Base-by-base conservation (phyloP, 106 monocot genomes). In the Posidonia australis region DNA sequence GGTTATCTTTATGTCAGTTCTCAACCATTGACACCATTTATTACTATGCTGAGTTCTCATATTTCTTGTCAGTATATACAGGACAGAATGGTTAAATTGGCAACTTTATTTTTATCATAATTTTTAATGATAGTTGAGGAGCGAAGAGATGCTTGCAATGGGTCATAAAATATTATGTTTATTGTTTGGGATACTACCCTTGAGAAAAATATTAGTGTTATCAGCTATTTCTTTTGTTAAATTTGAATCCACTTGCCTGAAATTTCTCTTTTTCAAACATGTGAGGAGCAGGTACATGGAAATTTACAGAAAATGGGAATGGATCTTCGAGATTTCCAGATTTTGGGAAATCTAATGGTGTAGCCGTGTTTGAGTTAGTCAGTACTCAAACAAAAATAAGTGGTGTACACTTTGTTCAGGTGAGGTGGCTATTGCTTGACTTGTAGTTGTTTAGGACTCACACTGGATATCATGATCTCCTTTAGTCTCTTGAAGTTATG, bases 401-500 rank as follows among this genome's bases (percentile, higher is more conserved):
- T 46, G 90, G 90, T 54, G 86, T 94, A 44, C 94, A 94, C 49
- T 90, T 90, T 79, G 76, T 94, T 82, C 83, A 86, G 90, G 94
- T 82, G 77, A 73, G 65, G 48, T 58, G 61, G 29, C 43, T 64
- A 19, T 42, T 43, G 27, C 29, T 30, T 60, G 0, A 29, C 13
- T 58, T 19, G 5, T 26, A 28, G 30, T 30, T 49, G 46, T 57
- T 48, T 18, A 18, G 18, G 32, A 62, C 5, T 18, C 5, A 6
- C 31, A 44, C 10, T 46, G 16, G 16, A 49, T 65, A 47, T 29
- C 28, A 13, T 44, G 10, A 5, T 44, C 21, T n/a, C n/a, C n/a
- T n/a, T n/a, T n/a, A n/a, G n/a, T n/a, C n/a, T n/a, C n/a, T n/a
- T n/a, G n/a, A n/a, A n/a, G n/a, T n/a, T n/a, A n/a, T n/a, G n/a